These are phyloP conservation scores for Fusarium cyanostomum DNA, from an alignment of 2,329 filamentous ascomycete genomes.

Conservation along the genomic window DNA sequence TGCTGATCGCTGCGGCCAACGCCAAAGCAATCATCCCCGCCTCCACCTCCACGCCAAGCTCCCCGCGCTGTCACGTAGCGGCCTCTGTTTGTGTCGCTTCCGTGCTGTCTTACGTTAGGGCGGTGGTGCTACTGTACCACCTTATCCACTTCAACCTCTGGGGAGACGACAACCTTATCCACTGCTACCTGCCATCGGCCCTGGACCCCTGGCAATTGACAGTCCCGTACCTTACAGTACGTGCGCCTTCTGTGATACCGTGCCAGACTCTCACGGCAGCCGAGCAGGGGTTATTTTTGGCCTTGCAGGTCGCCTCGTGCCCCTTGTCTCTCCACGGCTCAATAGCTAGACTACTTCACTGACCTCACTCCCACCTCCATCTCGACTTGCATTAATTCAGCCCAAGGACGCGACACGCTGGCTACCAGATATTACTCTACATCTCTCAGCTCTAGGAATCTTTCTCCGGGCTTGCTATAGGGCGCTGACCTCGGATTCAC, in stretches of 20 bases:
- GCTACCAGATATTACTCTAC: not conserved
- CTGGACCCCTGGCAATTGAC: slow-evolving; percentile 17
- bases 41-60: not conserved
- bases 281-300: slow-evolving; percentile 37
- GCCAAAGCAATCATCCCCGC: not conserved
- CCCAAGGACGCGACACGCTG: not conserved
- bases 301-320: slow-evolving; percentile 20
- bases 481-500: slow-evolving; percentile 3
- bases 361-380: not conserved
- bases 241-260: slow-evolving; percentile 6
- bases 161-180: not conserved
- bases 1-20: no score
- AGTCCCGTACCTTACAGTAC: no score
- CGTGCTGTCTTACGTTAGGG: no score
- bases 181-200: slow-evolving; percentile 33
- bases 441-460: not conserved
- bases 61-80: slow-evolving; percentile 34
- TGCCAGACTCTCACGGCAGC: no score
- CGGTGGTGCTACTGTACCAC: slow-evolving; percentile 6
- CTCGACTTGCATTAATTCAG: slow-evolving; percentile 33
- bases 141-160: slow-evolving; percentile 13
- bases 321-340: slow-evolving; percentile 20
- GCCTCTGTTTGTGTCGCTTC: not conserved
- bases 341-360: not conserved
- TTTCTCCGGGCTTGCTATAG: not conserved